Conservation (phyloP, 306 rosid genomes). For the Cotoneaster glaucophyllus region DNA sequence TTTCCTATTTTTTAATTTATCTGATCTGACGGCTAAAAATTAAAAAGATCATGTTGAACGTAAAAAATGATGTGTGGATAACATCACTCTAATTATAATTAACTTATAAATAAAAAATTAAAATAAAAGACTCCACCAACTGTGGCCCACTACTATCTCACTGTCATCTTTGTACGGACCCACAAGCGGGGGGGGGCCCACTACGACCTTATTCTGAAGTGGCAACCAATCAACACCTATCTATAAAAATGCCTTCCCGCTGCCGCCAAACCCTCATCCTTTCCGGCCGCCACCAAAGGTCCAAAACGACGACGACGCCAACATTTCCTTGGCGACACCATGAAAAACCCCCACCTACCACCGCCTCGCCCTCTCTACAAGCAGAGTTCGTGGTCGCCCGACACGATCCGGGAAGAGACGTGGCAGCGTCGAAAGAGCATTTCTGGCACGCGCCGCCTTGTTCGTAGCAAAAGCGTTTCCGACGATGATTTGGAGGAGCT, state of each 20-base stretch:
- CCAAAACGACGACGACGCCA: not conserved
- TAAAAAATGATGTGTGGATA: too few species aligned
- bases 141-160: not conserved
- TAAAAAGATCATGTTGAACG: accelerated
- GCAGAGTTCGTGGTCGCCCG: conserved; percentile 72
- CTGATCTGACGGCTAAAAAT: accelerated
- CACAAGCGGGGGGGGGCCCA: not conserved
- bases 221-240: not conserved
- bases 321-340: not conserved
- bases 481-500: conserved; percentile 66
- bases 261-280: not conserved
- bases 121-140: not conserved
- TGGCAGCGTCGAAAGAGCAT: conserved; percentile 54
- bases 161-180: not conserved
- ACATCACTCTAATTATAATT: too few species aligned
- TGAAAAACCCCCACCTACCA: conserved; percentile 36
- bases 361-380: conserved; percentile 38
- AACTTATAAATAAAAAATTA: not conserved
- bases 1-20: too few species aligned
- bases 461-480: conserved; percentile 45
- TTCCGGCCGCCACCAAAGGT: too few species aligned
- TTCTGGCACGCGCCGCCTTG: not conserved
- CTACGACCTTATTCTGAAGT: not conserved
- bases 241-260: not conserved
- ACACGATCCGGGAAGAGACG: conserved; percentile 59